Base-by-base conservation (phyloP, 1,284 basidiomycete genomes). In the Cryptococcus sp. region DNA sequence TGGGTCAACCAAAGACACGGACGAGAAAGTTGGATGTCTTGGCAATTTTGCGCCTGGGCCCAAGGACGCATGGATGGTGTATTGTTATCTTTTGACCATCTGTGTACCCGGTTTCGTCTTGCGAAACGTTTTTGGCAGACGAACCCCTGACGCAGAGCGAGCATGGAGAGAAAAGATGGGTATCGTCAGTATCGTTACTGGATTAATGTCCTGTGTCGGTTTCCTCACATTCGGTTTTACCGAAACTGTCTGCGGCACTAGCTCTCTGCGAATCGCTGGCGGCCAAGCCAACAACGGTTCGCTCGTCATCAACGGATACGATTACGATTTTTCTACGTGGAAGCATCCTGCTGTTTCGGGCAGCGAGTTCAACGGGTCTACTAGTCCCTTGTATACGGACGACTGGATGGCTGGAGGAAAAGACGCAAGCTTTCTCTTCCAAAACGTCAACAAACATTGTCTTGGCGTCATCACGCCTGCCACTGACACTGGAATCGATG, bases 211-310 rank as follows among this genome's bases (percentile, higher is more conserved):
- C 22, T 85, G 83, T 49, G 96, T 99, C 73, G 95, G 94, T 78
- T 99, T 93, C 85, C 83, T 99, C 75, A 99, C 95, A 2, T 99
- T 99, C 80, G 95, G 96, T n/a, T 99, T 99, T 82, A 98, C 94
- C 4, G 86, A 93, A 73, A 82, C 88, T 52, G 94, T 99, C 39
- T 99, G 95, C 77, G 91, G 93, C 41, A 88, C 82, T 46, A 89
- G 91, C 20, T 83, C 88, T 30, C 86, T 88, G 54, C 87, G 92
- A 17, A 93, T 85, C 81, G 86, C 88, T 65, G 85, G 88, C 49
- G 93, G 91, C 20, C 80, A 80, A 50, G 88, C 95, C 65, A 86
- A 87, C 58, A 87, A 84, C 42, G 86, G 85, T 42, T 94, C 91
- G 13, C 87, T 97, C 66, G 86, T 96, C 75, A 91, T 97, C 70